These are phyloP conservation scores for Prosopis cineraria DNA, from an alignment of 306 rosid species.

Conservation along the genomic window DNA sequence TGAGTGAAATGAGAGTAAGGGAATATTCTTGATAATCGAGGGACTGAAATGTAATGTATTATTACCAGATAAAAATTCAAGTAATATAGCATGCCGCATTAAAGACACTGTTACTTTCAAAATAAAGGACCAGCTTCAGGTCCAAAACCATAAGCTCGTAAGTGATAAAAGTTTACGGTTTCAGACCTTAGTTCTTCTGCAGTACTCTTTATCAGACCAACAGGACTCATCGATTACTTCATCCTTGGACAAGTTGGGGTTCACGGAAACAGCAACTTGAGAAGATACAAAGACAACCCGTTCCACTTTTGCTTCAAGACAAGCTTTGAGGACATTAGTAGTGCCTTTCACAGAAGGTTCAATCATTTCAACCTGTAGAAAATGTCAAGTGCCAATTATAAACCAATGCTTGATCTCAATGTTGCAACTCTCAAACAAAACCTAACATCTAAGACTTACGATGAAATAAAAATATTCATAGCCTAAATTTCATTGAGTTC, in stretches of 20 bases:
- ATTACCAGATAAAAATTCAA: background rate
- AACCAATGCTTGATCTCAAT: background rate
- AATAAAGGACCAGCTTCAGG: background rate
- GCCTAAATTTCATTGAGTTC: background rate
- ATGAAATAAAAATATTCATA: background rate
- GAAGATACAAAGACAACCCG: slow-evolving; percentile 47
- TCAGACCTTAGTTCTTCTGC: slow-evolving; percentile 38
- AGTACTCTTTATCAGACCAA: slow-evolving; percentile 56
- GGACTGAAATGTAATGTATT: background rate
- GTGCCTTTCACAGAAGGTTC: slow-evolving; percentile 81
- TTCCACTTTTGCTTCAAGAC: slow-evolving; percentile 47
- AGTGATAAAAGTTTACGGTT: background rate
- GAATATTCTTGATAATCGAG: background rate
- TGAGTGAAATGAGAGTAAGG: background rate
- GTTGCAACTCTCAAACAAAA: background rate
- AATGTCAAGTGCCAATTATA: background rate
- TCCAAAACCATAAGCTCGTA: slow-evolving; percentile 16
- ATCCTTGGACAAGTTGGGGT: slow-evolving; percentile 31
- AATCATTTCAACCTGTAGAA: slow-evolving; percentile 54
- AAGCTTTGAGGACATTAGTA: slow-evolving; percentile 47
- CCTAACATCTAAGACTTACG: background rate
- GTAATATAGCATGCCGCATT: background rate
- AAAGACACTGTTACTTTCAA: background rate
- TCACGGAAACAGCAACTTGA: slow-evolving; percentile 14
- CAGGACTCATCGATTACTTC: slow-evolving; percentile 46